Conservation (phyloP, 768 basidiomycete species). For the Pleurotus cornucopiae region DNA sequence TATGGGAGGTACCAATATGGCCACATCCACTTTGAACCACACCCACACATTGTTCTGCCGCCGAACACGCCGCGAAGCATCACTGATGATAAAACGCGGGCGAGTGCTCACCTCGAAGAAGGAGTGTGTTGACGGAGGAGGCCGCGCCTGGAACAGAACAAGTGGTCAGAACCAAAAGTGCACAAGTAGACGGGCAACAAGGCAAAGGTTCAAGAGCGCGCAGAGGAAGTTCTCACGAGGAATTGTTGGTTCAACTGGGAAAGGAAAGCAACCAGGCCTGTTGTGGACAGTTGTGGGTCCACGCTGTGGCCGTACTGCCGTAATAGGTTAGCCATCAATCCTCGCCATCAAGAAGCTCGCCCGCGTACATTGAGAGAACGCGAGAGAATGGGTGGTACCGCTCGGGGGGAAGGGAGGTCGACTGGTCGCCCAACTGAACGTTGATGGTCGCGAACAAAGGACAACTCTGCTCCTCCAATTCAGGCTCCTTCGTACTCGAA, state of each 20-base stretch:
- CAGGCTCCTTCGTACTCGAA: background rate
- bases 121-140: conserved; percentile 65
- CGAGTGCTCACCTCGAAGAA: conserved; percentile 44
- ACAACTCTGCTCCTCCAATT: background rate
- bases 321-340: conserved; percentile 22
- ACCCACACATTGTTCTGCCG: background rate
- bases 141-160: conserved; percentile 50
- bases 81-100: conserved; percentile 16
- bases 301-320: conserved; percentile 27
- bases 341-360: background rate
- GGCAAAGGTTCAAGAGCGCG: conserved; percentile 16
- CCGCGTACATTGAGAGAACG: background rate
- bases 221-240: conserved; percentile 35
- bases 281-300: conserved; percentile 57
- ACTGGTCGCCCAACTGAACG: conserved; percentile 5
- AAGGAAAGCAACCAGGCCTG: conserved; percentile 31
- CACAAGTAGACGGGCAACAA: conserved; percentile 14
- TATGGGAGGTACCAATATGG: conserved; percentile 7
- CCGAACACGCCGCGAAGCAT: background rate
- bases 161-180: conserved; percentile 16
- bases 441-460: conserved; percentile 6
- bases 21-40: background rate
- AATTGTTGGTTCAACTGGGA: conserved; percentile 16
- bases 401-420: conserved; percentile 8
- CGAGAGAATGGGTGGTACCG: conserved; percentile 7